These are phyloP conservation scores for Blastomyces emzantsi DNA, from an alignment of 2,329 filamentous ascomycete species.

Conservation along the genomic window DNA sequence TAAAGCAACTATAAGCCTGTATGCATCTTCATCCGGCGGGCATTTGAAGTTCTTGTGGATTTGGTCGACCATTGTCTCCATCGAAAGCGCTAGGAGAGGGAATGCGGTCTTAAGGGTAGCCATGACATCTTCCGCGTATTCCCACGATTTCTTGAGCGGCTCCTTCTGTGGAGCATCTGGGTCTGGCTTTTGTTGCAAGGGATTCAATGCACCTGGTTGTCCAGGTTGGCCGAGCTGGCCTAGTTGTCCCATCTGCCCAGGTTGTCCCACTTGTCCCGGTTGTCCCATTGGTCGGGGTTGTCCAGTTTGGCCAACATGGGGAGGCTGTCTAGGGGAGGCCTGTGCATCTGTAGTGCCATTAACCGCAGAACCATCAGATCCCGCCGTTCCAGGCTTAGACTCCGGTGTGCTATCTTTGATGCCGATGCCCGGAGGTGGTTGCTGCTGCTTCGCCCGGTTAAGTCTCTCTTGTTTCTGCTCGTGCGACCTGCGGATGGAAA, in stretches of 20 bases:
- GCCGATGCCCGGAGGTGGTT: slow-evolving; percentile 29
- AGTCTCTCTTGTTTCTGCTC: slow-evolving; percentile 53
- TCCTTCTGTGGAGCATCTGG: slow-evolving; percentile 25
- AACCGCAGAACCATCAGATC: slow-evolving; percentile 16
- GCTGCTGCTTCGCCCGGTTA: slow-evolving; percentile 56
- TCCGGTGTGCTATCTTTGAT: slow-evolving; percentile 23
- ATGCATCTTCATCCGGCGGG: slow-evolving; percentile 94
- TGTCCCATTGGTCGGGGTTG: neutral
- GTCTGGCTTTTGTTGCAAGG: slow-evolving; percentile 1
- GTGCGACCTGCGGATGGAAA: slow-evolving; percentile 80
- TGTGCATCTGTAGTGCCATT: slow-evolving; percentile 42
- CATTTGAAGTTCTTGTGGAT: slow-evolving; percentile 99
- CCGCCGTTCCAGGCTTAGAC: slow-evolving; percentile 18
- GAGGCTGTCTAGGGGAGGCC: slow-evolving; percentile 21
- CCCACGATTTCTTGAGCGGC: slow-evolving; percentile 73
- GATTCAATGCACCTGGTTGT: neutral
- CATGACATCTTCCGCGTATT: slow-evolving; percentile 92
- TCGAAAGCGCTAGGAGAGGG: slow-evolving; percentile 86
- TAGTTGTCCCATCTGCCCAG: neutral
- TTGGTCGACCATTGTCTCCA: slow-evolving; percentile 99
- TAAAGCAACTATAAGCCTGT: slow-evolving; percentile 91
- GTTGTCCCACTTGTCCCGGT: neutral
- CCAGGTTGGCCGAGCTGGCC: neutral
- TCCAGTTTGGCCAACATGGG: slow-evolving; percentile 3
- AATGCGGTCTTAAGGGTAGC: slow-evolving; percentile 94